phyloP scores from a whole-genome alignment of 2,329 filamentous ascomycete genomes.

The Cladosporium sp. region DNA sequence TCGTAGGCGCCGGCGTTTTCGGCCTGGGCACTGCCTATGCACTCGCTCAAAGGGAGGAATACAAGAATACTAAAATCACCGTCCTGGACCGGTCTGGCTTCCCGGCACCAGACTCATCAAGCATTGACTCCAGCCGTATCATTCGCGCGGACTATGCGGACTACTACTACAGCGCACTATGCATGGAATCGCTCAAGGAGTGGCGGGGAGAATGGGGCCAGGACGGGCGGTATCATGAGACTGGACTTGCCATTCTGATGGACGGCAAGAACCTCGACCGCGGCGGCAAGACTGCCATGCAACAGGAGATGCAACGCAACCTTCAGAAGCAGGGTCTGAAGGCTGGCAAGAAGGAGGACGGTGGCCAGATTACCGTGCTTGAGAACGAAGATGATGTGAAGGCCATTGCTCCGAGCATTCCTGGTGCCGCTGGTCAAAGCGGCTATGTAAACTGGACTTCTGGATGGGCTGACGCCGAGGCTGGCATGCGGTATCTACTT shows the following conservation, averaged over 20 bases:
- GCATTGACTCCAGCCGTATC: conserved; percentile 55
- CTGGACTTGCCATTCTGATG: conserved; percentile 60
- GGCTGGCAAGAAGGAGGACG: conserved; percentile 30
- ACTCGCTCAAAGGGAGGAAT: conserved; percentile 55
- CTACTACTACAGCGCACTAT: conserved; percentile 67
- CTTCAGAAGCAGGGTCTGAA: conserved; percentile 46
- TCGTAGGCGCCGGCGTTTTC: conserved; percentile 49
- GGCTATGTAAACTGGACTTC: conserved; percentile 69
- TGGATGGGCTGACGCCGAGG: conserved; percentile 76
- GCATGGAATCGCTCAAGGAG: conserved; percentile 59
- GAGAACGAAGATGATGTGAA: conserved; percentile 34
- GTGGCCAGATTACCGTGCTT: conserved; percentile 33
- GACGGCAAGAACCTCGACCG: conserved; percentile 40
- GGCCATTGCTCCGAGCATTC: conserved; percentile 33
- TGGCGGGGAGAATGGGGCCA: conserved; percentile 61
- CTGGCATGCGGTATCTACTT: conserved; percentile 60
- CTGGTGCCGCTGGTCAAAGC: conserved; percentile 49
- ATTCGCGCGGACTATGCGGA: conserved; percentile 75
- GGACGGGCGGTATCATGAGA: conserved; percentile 63
- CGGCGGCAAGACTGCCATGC: conserved; percentile 37
- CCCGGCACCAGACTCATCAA: conserved; percentile 48
- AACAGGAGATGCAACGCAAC: conserved; percentile 53
- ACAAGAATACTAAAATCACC: conserved; percentile 48
- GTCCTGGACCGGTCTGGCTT: conserved; percentile 53
- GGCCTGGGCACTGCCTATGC: conserved; percentile 62